Evolutionary conservation across 2,329 filamentous ascomycete species (phyloP).

Genomic region (Fusarium newnesense): DNA sequence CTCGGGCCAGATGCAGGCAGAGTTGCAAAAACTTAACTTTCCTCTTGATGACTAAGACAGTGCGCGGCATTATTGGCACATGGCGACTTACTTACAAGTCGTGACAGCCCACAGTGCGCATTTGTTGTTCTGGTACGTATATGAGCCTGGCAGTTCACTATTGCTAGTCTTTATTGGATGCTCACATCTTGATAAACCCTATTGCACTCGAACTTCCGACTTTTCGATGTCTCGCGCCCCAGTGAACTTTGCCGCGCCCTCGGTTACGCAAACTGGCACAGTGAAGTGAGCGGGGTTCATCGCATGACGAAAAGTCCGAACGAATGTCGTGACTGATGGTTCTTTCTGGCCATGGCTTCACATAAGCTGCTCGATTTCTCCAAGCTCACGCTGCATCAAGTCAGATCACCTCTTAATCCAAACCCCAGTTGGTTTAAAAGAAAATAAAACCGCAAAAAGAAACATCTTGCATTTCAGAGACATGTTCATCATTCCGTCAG

Average conservation of each 20-base stretch:
- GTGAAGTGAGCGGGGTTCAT: background rate
- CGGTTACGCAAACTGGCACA: background rate
- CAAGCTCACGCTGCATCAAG: accelerated
- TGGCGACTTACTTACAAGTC: accelerated
- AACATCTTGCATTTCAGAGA: background rate
- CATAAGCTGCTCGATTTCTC: too few relatives aligned
- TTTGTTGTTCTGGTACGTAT: accelerated
- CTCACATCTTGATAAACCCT: background rate
- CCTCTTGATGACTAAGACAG: background rate
- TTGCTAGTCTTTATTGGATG: accelerated
- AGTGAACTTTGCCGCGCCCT: too few relatives aligned
- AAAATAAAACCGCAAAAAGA: background rate
- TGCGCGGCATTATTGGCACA: accelerated
- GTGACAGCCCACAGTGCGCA: background rate
- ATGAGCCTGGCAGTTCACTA: accelerated
- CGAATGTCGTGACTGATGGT: background rate
- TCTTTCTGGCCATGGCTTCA: background rate
- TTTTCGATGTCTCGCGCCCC: too few relatives aligned
- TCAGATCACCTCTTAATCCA: background rate
- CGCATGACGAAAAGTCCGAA: background rate
- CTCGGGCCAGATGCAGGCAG: too few relatives aligned
- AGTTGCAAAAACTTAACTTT: background rate
- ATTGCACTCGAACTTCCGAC: too few relatives aligned
- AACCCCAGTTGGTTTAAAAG: background rate
- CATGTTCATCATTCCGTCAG: background rate